Base-by-base conservation (phyloP, 2,329 filamentous ascomycete species). In the Neonectria sp. region DNA sequence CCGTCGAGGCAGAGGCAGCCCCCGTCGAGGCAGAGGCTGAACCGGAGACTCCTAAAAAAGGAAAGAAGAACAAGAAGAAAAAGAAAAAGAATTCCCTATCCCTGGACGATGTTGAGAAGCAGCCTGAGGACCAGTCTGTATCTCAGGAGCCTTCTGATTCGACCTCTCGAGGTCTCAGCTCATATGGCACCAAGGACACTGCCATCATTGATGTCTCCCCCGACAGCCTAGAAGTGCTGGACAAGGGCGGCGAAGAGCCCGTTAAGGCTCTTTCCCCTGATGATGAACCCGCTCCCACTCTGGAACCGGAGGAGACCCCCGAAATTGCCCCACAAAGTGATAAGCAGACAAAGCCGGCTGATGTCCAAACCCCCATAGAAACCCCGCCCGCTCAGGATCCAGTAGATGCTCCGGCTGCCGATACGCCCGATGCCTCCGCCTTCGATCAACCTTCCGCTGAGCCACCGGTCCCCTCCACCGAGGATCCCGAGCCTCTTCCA, bases 31-130 rank as follows among this genome's bases (percentile, higher is more conserved):
- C 55, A 13, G 60, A 65, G 24, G 55, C 35, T 11, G 68, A 70
- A 31, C 5, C 21, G 6, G 61, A 67, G 3, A 61, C 57, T 33
- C 31, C 58, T 3, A 76, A 73, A 58, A 74, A 71, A 69, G 72
- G 65, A 61, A 83, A 75, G 72, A 83, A 76, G 71, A 82, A 82
- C 65, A 80, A 80, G 21, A 84, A 80, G 78, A 84, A 74, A 3
- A 77, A 77, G 62, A 71, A 76, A 64, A 76, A 75, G 65, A 67
- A 61, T 29, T 49, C 61, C 17, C 45, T 68, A 25, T 48, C 65
- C 33, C 45, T 63, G 25, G 71, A 73, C 17, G 68, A 71, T 37
- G 51, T 43, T 15, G 73, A 72, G 55, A 60, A 69, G 37, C 68
- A 65, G 17, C 55, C 45, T 3, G 71, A 74, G 45, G 59, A 49